Evolutionary conservation across 225 moss, liverwort and hornwort genomes (phyloP), one percentile per base, ranked within the genome.

Genomic region (Polytrichum formosum): DNA sequence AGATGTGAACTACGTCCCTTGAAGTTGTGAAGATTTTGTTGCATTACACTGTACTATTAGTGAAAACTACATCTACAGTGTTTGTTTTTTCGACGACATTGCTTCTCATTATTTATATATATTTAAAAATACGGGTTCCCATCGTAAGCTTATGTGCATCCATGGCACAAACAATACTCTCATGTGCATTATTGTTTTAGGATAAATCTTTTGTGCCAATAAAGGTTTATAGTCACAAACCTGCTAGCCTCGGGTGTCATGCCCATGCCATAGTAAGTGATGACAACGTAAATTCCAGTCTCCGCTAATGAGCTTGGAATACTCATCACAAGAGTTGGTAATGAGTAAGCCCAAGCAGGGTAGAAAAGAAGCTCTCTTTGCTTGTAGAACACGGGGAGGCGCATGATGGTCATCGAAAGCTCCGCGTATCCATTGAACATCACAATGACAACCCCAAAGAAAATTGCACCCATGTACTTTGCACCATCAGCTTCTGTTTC

Each of bases 341-440:
- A 28, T 0, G 85, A 85, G 16, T 76, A 95, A 5, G 92, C 81
- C 95, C 95, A 95, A 7, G 95, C 84, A 26, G 95, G 95, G 54
- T 79, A 89, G 76, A 95, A 91, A 5, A 88, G 81, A 46, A 95
- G 73, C 55, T 95, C 91, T 10, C 92, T 35, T 54, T 94, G 93
- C 80, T 90, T 95, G 82, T 88, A 95, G 60, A 92, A 95, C 31
- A 91, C 88, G 0, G 95, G 95, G 54, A 95, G 79, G 8, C 90
- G 80, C 22, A 74, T 62, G 25, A 92, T 84, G 26, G 91, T 95
- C 80, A 95, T 76, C 28, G 89, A 81, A 6, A 92, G 78, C 72
- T 95, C 92, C 4, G 92, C 87, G 6, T 86, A 88, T 19, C 92
- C 92, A 64, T 91, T 92, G 81, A 95, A 95, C 80, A 92, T 84